Conservation (phyloP, 148 eudicot genomes). For the Rhododendron mucronatum region DNA sequence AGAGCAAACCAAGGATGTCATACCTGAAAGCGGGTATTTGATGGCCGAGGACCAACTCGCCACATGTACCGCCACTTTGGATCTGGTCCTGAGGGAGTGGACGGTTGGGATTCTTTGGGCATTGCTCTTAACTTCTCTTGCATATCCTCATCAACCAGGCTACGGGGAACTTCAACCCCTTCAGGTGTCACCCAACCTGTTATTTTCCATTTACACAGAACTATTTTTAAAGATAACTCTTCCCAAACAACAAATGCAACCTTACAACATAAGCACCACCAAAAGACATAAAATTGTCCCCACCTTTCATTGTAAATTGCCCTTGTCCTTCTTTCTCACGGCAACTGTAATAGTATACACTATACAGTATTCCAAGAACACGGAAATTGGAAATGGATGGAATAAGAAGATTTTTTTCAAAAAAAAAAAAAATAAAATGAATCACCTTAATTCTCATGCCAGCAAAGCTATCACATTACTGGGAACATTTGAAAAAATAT, state of each 20-base stretch:
- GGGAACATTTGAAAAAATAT: background rate
- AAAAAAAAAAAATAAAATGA: background rate
- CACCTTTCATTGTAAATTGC: background rate
- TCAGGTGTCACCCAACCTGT: constrained; percentile 99
- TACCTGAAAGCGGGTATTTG: constrained; percentile 70
- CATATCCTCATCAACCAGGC: constrained; percentile 84
- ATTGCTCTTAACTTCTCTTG: constrained; percentile 57
- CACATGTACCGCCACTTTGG: constrained; percentile 99
- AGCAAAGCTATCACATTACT: background rate
- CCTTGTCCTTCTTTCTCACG: background rate
- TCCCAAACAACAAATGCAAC: background rate
- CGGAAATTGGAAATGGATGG: background rate
- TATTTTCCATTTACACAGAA: background rate
- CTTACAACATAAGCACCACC: background rate
- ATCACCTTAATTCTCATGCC: background rate
- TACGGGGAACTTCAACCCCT: constrained; percentile 97
- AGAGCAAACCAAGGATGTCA: background rate
- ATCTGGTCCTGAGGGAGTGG: constrained; percentile 85
- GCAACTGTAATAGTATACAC: background rate
- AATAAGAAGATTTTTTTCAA: background rate
- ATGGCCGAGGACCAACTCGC: constrained; percentile 92
- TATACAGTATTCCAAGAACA: background rate
- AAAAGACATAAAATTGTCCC: background rate
- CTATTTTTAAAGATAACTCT: background rate
- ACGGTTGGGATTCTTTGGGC: constrained; percentile 60